Evolutionary conservation across 768 basidiomycete species (phyloP).

Genomic region (Boletus patriciae): DNA sequence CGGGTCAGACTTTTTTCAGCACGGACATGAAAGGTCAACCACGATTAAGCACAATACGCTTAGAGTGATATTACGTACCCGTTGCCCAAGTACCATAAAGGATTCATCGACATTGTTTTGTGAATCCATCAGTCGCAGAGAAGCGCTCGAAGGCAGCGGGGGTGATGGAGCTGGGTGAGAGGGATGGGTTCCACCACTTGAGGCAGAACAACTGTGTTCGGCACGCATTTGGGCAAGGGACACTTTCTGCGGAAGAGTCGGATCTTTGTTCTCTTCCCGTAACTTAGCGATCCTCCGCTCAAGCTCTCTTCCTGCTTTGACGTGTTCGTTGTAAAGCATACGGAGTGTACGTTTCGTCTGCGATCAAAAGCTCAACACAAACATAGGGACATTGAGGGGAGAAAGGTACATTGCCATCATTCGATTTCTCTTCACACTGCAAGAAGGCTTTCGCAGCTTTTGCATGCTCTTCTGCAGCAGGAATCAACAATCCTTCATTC

Average conservation of each 20-base stretch:
- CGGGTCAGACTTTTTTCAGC: conserved; percentile 60
- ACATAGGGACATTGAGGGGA: neutral
- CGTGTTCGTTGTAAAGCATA: conserved; percentile 74
- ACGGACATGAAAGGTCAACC: neutral
- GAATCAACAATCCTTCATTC: conserved; percentile 65
- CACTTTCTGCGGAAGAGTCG: conserved; percentile 64
- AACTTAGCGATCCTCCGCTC: conserved; percentile 71
- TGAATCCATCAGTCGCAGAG: conserved; percentile 44
- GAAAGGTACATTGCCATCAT: conserved; percentile 64
- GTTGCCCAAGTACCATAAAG: conserved; percentile 84
- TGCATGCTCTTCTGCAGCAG: conserved; percentile 70
- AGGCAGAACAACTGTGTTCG: conserved; percentile 24
- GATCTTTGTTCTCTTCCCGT: conserved; percentile 75
- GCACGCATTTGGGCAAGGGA: conserved; percentile 23
- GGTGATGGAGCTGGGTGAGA: conserved; percentile 42
- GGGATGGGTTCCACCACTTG: conserved; percentile 12
- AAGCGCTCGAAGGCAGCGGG: conserved; percentile 44
- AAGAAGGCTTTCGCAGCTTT: conserved; percentile 77
- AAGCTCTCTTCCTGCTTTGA: conserved; percentile 67
- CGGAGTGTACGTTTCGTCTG: conserved; percentile 78
- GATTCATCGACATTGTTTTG: conserved; percentile 78
- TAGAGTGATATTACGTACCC: conserved; percentile 42
- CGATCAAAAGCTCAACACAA: conserved; percentile 10
- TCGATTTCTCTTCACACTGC: conserved; percentile 69
- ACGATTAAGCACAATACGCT: conserved; percentile 2